Base-by-base conservation (phyloP, 345 rosid genomes). In the Clausena lansium region DNA sequence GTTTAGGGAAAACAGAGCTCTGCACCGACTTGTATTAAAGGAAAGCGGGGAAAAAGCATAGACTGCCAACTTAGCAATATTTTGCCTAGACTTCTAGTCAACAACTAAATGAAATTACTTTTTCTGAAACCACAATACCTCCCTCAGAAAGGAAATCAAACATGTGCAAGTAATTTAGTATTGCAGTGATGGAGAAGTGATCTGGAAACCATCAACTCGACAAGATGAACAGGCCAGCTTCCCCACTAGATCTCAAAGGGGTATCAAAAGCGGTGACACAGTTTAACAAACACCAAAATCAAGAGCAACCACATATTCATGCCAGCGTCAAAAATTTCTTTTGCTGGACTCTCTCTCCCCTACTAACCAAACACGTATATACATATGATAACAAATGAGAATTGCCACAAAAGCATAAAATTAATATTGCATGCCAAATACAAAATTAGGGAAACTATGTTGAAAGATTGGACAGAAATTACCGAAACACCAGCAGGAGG, bases 401-500 rank as follows among this genome's bases (percentile, higher is more conserved):
- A 57, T 61, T 72, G 7, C 9, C 22, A 72, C 10, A 72, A 72
- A 33, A 22, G n/a, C 66, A 52, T 45, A 11, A 9, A 19, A 28
- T 33, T 6, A 33, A 24, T 24, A 39, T 22, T 35, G 47, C 65
- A 72, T 20, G 41, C 25, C 27, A 55, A 35, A 5, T 15, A 66
- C 24, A 47, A 60, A 60, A n/a, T 14, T 22, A 19, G 4, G 7
- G 30, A 75, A 74, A 74, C 41, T 30, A 15, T 45, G 59, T 50
- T n/a, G 50, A 75, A 75, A 72, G 35, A n/a, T 63, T 33, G 41
- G 27, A 27, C 45, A 76, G 71, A 79, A 79, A 39, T 79, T 88
- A 94, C 99, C 77, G 86, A 75, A 78, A 97, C 87, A 61, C 99
- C 99, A 83, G 99, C 98, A 80, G 99, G 99, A 84, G 99, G 99